phyloP scores from a whole-genome alignment of 2,329 filamentous ascomycete species.

The Fusarium austroafricanum region DNA sequence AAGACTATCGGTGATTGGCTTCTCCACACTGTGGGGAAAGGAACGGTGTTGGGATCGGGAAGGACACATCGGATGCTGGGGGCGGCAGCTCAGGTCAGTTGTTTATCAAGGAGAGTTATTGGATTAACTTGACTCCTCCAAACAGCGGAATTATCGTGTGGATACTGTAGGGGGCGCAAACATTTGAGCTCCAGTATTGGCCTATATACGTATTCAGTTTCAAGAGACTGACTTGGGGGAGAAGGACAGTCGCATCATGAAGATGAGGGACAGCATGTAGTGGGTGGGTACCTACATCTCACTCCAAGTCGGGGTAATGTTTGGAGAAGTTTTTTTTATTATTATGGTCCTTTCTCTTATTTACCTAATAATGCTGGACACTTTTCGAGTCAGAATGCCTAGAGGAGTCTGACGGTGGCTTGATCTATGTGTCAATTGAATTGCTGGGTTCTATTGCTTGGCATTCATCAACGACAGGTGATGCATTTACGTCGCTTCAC shows the following conservation, averaged over 20 bases:
- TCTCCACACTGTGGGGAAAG: slow-evolving; percentile 44
- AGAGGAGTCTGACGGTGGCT: slow-evolving; percentile 18
- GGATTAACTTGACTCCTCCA: not conserved
- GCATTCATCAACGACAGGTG: slow-evolving; percentile 12
- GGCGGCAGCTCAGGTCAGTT: slow-evolving; percentile 28
- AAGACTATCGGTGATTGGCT: slow-evolving; percentile 39
- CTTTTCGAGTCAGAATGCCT: not conserved
- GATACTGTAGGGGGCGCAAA: no score
- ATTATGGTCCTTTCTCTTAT: not conserved
- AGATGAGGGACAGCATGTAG: slow-evolving; percentile 18
- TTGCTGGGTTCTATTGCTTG: slow-evolving; percentile 16
- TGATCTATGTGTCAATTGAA: slow-evolving; percentile 18
- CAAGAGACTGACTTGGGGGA: not conserved
- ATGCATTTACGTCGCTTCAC: not conserved
- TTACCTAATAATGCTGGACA: not conserved
- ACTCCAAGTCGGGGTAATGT: slow-evolving; percentile 31
- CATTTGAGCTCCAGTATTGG: not conserved
- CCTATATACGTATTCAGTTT: not conserved
- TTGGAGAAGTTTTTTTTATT: slow-evolving; percentile 26
- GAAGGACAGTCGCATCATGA: slow-evolving; percentile 5
- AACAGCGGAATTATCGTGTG: no score
- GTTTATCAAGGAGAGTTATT: slow-evolving; percentile 4
- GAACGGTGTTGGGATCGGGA: slow-evolving; percentile 4
- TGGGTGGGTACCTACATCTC: slow-evolving; percentile 11
- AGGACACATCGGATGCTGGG: slow-evolving; percentile 20